phyloP scores from a whole-genome alignment of 2,329 filamentous ascomycete genomes.

The Aureobasidium lini region DNA sequence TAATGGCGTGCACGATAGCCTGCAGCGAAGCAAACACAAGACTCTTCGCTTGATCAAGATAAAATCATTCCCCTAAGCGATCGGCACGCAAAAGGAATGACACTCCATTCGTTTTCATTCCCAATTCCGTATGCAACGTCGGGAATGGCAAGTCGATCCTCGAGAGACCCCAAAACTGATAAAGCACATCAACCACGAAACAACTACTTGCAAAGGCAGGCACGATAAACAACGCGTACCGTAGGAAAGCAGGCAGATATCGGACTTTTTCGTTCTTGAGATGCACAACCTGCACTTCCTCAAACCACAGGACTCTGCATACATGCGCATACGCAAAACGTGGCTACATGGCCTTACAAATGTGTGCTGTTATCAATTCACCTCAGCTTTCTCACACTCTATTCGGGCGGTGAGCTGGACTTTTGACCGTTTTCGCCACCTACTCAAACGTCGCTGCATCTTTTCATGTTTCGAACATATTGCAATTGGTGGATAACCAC shows the following conservation, averaged over 20 bases:
- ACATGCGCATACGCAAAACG: not conserved
- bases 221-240: not conserved
- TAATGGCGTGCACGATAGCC: not conserved
- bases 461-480: not conserved
- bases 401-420: constrained; percentile 2
- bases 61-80: not conserved
- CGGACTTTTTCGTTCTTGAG: not conserved
- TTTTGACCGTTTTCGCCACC: not conserved
- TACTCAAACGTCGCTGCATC: not conserved
- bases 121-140: not conserved
- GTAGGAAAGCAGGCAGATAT: not conserved
- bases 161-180: not conserved
- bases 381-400: not conserved
- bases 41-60: too few species aligned
- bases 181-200: constrained; percentile 3
- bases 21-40: not conserved
- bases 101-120: not conserved
- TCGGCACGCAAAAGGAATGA: not conserved
- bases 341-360: not conserved
- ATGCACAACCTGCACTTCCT: too few species aligned
- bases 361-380: not conserved
- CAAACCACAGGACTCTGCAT: too few species aligned
- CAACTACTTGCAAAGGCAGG: not conserved
- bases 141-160: too few species aligned
- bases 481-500: not conserved